phyloP scores from a whole-genome alignment of 306 rosid genomes.

The Begonia peltatifolia region DNA sequence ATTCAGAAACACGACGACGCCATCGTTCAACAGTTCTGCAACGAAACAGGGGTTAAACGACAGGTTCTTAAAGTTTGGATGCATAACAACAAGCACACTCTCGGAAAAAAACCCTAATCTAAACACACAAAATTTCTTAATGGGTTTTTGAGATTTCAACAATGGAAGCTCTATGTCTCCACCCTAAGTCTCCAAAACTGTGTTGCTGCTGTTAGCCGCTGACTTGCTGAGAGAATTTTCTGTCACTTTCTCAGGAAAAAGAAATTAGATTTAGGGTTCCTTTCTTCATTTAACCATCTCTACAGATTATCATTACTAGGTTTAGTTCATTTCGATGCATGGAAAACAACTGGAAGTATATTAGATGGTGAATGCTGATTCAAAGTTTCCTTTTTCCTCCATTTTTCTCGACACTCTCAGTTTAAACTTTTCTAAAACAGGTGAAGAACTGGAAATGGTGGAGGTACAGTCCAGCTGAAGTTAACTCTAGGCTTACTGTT shows the following conservation, averaged over 20 bases:
- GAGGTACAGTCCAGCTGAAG: no score
- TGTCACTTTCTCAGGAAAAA: background rate
- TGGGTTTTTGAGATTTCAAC: background rate
- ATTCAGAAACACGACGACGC: slow-evolving; percentile 86
- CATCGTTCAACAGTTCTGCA: slow-evolving; percentile 60
- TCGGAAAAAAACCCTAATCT: slow-evolving; percentile 83
- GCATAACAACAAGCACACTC: slow-evolving; percentile 99
- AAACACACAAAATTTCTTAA: background rate
- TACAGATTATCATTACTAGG: background rate
- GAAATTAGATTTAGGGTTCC: background rate
- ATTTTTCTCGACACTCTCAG: background rate
- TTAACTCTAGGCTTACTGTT: no score
- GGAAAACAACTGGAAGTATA: background rate
- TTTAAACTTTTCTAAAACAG: no score
- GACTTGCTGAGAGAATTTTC: background rate
- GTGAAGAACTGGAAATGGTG: no score
- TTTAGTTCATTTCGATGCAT: background rate
- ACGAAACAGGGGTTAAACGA: slow-evolving; percentile 72
- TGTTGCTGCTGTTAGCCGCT: background rate
- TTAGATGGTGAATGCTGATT: background rate
- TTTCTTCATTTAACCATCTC: background rate
- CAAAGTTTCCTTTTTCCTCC: background rate
- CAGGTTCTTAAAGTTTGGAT: slow-evolving; percentile 98
- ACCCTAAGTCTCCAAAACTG: no score
- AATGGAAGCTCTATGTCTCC: no score